Conservation (phyloP, 73 alveolate genomes). For the Paramecium bursaria region DNA sequence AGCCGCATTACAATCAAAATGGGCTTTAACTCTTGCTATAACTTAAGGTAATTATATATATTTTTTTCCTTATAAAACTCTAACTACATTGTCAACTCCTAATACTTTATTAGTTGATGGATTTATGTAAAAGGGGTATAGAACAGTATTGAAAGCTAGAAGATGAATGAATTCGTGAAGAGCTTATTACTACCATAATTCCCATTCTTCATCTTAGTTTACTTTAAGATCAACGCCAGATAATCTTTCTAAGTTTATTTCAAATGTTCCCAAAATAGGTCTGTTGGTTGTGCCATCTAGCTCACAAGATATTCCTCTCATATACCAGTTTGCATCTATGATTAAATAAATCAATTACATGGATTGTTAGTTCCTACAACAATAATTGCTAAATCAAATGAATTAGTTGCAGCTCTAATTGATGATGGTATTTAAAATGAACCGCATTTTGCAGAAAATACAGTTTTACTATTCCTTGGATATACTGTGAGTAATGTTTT, state of each 20-base stretch:
- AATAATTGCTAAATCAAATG: conserved; percentile 39
- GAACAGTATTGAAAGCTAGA: conserved; percentile 44
- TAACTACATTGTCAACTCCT: conserved; percentile 47
- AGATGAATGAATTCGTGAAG: conserved; percentile 40
- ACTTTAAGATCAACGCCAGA: not conserved
- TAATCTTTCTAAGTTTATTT: conserved; percentile 19
- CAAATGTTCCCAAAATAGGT: conserved; percentile 49
- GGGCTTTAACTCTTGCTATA: conserved; percentile 15
- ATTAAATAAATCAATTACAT: not conserved
- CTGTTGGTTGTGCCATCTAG: conserved; percentile 42
- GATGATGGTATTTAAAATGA: not conserved
- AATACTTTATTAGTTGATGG: conserved; percentile 10
- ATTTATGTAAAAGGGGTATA: conserved; percentile 34
- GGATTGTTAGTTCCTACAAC: conserved; percentile 36
- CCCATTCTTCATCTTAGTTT: conserved; percentile 55
- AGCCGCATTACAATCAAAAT: conserved; percentile 46
- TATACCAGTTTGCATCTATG: conserved; percentile 1
- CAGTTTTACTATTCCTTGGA: conserved; percentile 2
- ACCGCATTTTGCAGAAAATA: conserved; percentile 16
- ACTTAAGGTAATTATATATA: conserved; percentile 31
- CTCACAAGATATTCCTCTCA: conserved; percentile 58
- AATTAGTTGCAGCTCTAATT: not conserved
- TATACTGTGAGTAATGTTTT: not conserved
- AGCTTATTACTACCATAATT: conserved; percentile 47
- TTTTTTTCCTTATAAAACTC: conserved; percentile 24